Conservation (phyloP, 768 basidiomycete genomes). For the Kwoniella europaea region DNA sequence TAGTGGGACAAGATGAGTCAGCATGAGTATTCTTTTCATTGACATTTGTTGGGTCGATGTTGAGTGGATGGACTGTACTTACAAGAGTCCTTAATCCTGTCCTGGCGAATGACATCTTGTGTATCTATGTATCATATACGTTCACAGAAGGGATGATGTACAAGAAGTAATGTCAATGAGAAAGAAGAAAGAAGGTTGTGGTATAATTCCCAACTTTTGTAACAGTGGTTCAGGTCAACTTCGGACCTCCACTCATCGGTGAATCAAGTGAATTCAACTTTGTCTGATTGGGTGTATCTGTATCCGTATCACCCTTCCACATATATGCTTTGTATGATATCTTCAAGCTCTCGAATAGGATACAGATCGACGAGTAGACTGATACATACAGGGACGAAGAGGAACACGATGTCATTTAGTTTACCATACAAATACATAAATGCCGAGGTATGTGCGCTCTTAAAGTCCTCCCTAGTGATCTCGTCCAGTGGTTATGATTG, state of each 20-base stretch:
- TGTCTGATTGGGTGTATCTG: conserved; percentile 11
- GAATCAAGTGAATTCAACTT: conserved; percentile 3
- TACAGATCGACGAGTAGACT: background rate
- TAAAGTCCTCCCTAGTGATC: background rate
- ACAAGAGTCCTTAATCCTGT: conserved; percentile 53
- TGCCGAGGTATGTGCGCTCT: conserved; percentile 37
- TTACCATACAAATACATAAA: conserved; percentile 51
- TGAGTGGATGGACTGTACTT: conserved; percentile 14
- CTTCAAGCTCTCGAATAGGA: background rate
- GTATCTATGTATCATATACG: background rate
- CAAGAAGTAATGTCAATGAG: background rate
- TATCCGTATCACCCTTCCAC: background rate
- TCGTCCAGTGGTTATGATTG: background rate
- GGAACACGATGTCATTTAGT: conserved; percentile 42
- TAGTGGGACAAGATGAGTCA: conserved; percentile 24
- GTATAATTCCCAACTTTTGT: background rate
- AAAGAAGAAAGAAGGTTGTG: no score
- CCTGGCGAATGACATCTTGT: conserved; percentile 52
- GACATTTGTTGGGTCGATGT: background rate
- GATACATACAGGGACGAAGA: background rate
- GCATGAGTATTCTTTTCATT: background rate
- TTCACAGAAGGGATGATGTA: background rate
- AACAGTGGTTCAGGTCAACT: no score
- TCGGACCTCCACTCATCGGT: no score
- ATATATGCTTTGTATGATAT: background rate